Base-by-base conservation (phyloP, 2,329 filamentous ascomycete genomes). In the Pseudogymnoascus sp. region DNA sequence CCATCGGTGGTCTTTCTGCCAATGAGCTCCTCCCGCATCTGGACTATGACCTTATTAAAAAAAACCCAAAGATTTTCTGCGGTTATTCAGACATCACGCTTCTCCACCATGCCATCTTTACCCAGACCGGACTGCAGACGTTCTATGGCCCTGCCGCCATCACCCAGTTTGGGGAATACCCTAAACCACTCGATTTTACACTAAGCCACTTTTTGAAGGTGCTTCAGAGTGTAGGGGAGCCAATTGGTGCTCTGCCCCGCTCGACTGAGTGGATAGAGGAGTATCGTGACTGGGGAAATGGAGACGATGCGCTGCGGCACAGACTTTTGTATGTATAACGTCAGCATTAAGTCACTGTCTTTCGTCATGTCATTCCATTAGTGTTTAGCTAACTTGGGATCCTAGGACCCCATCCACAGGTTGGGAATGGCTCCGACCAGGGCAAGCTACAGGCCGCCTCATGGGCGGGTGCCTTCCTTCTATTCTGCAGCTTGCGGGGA, bases 11-110 rank as follows among this genome's bases (percentile, higher is more conserved):
- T 0, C 22, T 60, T 1, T 60, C 62, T 22, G 65, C 66, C 14
- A 72, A 71, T 33, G 70, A 72, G 55, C 33, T 73, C 5, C 64
- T 73, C 0, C 68, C 63, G 0, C 64, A 67, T 25, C 65, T 74
- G 2, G 68, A 73, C 58, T 74, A 71, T 58, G 60, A 64, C 1
- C 52, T 74, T 28, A 71, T 74, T 19, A 62, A 49, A 22, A 16
- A 49, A 0, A 64, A 73, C 45, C 72, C 72, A 1, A 74, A 73
- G 64, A 71, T 73, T n/a, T 73, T 73, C 65, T 60, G 66, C 22
- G 72, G 71, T 8, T 72, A 69, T 59, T 70, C 67, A 2, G 72
- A 73, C 59, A 72, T 70, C 60, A 73, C 71, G 1, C 60, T 70
- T 4, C 62, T 73, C 14, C 68, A 69, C 45, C 64, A 68, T 60